Base-by-base conservation (phyloP, 2,329 filamentous ascomycete species). In the Hypocrella siamensis region DNA sequence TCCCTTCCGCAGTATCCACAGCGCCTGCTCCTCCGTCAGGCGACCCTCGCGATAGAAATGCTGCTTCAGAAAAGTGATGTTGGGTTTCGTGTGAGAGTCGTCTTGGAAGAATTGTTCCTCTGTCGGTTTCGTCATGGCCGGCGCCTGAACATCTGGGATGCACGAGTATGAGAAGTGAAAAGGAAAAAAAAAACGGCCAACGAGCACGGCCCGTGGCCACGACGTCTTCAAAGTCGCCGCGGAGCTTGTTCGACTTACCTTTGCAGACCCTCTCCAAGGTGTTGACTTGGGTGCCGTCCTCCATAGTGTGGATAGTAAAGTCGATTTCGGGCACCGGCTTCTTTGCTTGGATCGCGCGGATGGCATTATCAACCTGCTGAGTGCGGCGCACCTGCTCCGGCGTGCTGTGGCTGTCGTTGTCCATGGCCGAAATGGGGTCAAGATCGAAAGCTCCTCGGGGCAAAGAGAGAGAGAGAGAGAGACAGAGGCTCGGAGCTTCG, bases 1-100 rank as follows among this genome's bases (percentile, higher is more conserved):
- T 39, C 88, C 90, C 46, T 79, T 76, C 46, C 75, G 73, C 54
- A 98, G 77, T 48, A 98, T 98, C 76, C 79, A 96, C 56, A 98
- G 65, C 36, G 90, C 90, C 63, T 98, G 90, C 47, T 96, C 88
- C 55, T 98, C 86, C 29, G 88, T 96, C 53, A 98, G 67, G 44
- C 90, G 84, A 39, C 90, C 90, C 65, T 98, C 90, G 42, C 90
- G 79, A 57, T 94, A 96, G 59, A 98, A 92, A 55, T 98, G 90
- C 57, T 94, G 84, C 68, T 96, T 98, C 42, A 98, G 68, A 53
- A 94, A 98, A 48, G 78, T 69, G 41, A 98, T 77, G 56, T 94
- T 79, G 44, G 90, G 90, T 66, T 94, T 96, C 40, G 71, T 69
- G 36, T 75, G 79, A 47, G 92, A 79, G 39, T 82, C 74, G 40